phyloP scores from a whole-genome alignment of 306 rosid genomes.

The Macrotyloma uniflorum region DNA sequence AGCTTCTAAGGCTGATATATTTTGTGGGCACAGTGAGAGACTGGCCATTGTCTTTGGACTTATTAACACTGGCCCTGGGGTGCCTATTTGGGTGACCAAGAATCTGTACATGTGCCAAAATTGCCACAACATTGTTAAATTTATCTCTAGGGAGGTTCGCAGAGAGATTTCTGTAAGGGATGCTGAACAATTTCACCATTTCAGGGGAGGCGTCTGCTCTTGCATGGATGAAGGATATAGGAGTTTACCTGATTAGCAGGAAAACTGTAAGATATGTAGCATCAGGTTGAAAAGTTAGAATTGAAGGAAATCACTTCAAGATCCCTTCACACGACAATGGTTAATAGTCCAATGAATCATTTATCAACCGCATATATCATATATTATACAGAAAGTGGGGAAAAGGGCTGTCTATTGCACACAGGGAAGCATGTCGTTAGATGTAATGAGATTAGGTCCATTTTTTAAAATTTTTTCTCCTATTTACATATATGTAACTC shows the following conservation, averaged over 20 bases:
- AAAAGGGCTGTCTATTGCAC: slow-evolving; percentile 1
- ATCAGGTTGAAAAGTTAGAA: slow-evolving; percentile 16
- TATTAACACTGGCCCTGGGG: slow-evolving; percentile 81
- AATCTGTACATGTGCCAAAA: slow-evolving; percentile 84
- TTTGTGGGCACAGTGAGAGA: slow-evolving; percentile 94
- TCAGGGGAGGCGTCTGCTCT: slow-evolving; percentile 85
- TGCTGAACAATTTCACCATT: slow-evolving; percentile 81
- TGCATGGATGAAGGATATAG: slow-evolving; percentile 80
- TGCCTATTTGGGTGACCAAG: slow-evolving; percentile 85
- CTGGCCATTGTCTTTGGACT: slow-evolving; percentile 79
- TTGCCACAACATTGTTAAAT: slow-evolving; percentile 74
- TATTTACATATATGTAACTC: too few species aligned
- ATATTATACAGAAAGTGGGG: not conserved
- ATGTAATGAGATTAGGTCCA: too few species aligned
- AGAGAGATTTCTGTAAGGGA: slow-evolving; percentile 87
- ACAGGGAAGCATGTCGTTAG: too few species aligned
- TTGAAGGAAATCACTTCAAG: slow-evolving; percentile 25
- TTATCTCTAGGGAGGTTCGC: slow-evolving; percentile 74
- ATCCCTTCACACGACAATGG: slow-evolving; percentile 2
- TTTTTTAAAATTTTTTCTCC: too few species aligned
- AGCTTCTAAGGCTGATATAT: slow-evolving; percentile 84
- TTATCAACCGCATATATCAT: slow-evolving; percentile 24
- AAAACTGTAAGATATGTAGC: slow-evolving; percentile 34
- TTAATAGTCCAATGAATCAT: slow-evolving; percentile 1
- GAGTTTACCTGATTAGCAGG: slow-evolving; percentile 37